Evolutionary conservation across 805 yeast genomes (phyloP).

Genomic region (Scheffersomyces stipitis): DNA sequence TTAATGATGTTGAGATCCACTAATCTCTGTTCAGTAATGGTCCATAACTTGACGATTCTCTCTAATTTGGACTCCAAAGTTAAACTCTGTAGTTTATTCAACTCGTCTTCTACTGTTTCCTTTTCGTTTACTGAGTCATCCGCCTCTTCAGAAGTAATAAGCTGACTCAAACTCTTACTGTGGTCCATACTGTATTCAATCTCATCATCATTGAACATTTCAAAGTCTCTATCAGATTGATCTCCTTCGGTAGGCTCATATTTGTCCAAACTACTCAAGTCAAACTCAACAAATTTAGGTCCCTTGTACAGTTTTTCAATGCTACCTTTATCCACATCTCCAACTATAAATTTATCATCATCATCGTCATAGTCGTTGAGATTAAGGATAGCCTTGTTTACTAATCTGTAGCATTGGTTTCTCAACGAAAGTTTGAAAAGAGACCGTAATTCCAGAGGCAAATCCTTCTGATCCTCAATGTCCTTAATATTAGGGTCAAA

Average conservation of each 20-base stretch:
- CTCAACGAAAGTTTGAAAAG: constrained; percentile 63
- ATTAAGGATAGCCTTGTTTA: constrained; percentile 64
- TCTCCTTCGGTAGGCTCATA: constrained; percentile 1
- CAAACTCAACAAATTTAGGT: constrained; percentile 20
- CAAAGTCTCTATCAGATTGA: background rate
- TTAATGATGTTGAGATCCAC: constrained; percentile 30
- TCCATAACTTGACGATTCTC: constrained; percentile 59
- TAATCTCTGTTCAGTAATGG: constrained; percentile 59
- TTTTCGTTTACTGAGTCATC: constrained; percentile 15
- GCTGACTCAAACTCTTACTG: constrained; percentile 1
- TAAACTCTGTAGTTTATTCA: constrained; percentile 18
- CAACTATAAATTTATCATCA: constrained; percentile 7
- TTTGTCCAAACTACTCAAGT: constrained; percentile 11
- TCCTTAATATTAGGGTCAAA: constrained; percentile 31
- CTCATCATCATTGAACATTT: constrained; percentile 2
- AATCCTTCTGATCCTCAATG: constrained; percentile 35
- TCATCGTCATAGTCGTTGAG: constrained; percentile 18
- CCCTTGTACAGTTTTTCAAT: constrained; percentile 16
- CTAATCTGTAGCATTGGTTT: constrained; percentile 63
- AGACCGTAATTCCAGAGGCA: constrained; percentile 55
- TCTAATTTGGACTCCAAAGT: constrained; percentile 46
- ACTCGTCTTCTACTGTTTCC: constrained; percentile 19
- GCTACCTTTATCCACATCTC: background rate
- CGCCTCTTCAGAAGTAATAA: constrained; percentile 6
- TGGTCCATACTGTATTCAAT: constrained; percentile 3